These are phyloP conservation scores for Mycena vulgaris DNA, from an alignment of 768 basidiomycete genomes.

Conservation along the genomic window DNA sequence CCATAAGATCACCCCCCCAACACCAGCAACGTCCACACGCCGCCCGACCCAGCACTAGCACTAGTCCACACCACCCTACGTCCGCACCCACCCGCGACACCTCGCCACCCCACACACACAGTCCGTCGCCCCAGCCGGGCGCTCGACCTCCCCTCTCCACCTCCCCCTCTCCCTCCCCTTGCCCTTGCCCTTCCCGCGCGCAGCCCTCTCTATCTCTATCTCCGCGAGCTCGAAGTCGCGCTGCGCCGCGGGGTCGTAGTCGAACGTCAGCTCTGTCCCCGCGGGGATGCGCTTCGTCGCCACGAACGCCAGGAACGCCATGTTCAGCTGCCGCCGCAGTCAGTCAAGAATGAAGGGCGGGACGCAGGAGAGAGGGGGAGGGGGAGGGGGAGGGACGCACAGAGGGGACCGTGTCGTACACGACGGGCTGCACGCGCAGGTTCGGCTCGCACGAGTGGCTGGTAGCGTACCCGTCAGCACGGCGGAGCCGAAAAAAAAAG, in stretches of 20 bases:
- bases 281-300: constrained; percentile 38
- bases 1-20: too few species aligned
- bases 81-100: constrained; percentile 19
- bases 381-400: neutral
- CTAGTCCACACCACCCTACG: neutral
- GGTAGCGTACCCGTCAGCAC: neutral
- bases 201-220: neutral
- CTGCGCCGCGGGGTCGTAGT: constrained; percentile 40
- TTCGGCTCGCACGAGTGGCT: constrained; percentile 47
- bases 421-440: constrained; percentile 34
- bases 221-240: neutral
- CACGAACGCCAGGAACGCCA: constrained; percentile 43
- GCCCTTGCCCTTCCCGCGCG: neutral
- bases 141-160: neutral
- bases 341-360: too few species aligned
- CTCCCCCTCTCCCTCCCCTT: too few species aligned
- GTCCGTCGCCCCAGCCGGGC: neutral
- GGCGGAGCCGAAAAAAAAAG: neutral
- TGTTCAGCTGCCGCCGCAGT: constrained; percentile 30
- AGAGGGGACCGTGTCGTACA: constrained; percentile 29
- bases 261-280: constrained; percentile 41
- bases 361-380: too few species aligned
- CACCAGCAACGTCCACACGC: too few species aligned
- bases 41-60: neutral
- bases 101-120: neutral